Conservation (phyloP, 148 eudicot species). For the Vaccinium corymbosum region DNA sequence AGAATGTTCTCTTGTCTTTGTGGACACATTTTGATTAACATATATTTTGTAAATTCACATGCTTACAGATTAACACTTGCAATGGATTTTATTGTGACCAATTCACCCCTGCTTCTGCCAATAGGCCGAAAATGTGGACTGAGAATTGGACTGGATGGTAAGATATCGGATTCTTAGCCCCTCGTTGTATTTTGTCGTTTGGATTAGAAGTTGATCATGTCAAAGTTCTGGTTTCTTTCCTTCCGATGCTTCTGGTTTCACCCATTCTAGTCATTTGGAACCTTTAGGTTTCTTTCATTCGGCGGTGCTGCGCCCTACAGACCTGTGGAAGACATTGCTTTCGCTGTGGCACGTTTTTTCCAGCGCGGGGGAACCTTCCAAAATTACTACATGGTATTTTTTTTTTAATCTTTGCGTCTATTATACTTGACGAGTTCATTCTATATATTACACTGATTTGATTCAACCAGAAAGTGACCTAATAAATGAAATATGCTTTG, state of each 20-base stretch:
- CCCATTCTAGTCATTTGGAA: conserved; percentile 11
- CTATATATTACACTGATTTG: not conserved
- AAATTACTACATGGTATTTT: conserved; percentile 86
- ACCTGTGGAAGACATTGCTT: conserved; percentile 89
- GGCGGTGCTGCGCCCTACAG: conserved; percentile 75
- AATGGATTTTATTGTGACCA: conserved; percentile 95
- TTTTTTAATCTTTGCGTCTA: not conserved
- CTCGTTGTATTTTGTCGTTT: not conserved
- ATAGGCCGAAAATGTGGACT: conserved; percentile 90
- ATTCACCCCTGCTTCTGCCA: conserved; percentile 74
- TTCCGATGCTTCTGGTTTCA: not conserved
- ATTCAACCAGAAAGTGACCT: not conserved
- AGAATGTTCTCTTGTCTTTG: not conserved
- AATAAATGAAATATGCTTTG: conserved; percentile 3
- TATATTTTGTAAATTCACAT: not conserved
- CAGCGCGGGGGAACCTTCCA: conserved; percentile 96
- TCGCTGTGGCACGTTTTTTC: conserved; percentile 86
- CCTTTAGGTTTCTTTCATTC: conserved; percentile 63
- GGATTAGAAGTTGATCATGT: not conserved
- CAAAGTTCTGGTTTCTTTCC: not conserved
- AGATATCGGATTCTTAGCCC: conserved; percentile 13
- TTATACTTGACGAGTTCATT: not conserved
- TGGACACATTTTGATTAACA: not conserved
- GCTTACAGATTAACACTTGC: conserved; percentile 83
- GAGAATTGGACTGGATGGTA: conserved; percentile 99